Percentiles rank a stretch among this genome's conserved stretches.
Evolutionary conservation across 306 rosid genomes (phyloP).

Genomic region (Quercus wislizeni): DNA sequence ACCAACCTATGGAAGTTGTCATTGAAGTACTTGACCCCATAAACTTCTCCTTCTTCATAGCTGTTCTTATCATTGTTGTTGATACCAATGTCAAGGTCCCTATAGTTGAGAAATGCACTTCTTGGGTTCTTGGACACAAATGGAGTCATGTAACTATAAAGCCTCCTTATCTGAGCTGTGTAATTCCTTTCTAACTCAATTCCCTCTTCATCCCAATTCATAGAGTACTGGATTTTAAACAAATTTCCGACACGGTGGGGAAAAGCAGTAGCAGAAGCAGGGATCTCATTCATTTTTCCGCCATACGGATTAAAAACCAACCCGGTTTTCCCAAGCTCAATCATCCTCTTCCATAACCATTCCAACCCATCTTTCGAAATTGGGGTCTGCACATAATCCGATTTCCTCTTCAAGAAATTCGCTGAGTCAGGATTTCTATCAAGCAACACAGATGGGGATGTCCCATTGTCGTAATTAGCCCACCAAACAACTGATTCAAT

Average conservation of each 20-base stretch:
- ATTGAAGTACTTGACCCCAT: constrained; percentile 58
- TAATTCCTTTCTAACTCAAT: constrained; percentile 19
- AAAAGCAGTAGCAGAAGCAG: constrained; percentile 53
- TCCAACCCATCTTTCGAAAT: constrained; percentile 51
- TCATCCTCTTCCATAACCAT: constrained; percentile 47
- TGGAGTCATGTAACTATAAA: constrained; percentile 59
- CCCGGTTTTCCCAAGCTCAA: constrained; percentile 47
- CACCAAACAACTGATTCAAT: neutral
- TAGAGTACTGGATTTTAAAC: constrained; percentile 63
- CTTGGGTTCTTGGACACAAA: constrained; percentile 82
- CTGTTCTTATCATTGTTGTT: constrained; percentile 32
- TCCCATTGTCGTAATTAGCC: no score
- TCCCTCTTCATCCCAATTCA: constrained; percentile 47
- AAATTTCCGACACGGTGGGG: constrained; percentile 70
- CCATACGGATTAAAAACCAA: constrained; percentile 80
- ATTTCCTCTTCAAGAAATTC: constrained; percentile 43
- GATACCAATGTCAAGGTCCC: constrained; percentile 76
- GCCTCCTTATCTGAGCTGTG: constrained; percentile 38
- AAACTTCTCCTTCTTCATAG: constrained; percentile 51
- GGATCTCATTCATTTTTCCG: constrained; percentile 58
- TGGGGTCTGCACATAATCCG: constrained; percentile 60
- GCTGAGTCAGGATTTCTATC: constrained; percentile 32
- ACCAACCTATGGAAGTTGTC: constrained; percentile 61
- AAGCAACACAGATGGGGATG: no score
- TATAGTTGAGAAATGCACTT: constrained; percentile 60